Evolutionary conservation across 2,329 filamentous ascomycete species (phyloP).

Genomic region (Colletotrichum sidae): DNA sequence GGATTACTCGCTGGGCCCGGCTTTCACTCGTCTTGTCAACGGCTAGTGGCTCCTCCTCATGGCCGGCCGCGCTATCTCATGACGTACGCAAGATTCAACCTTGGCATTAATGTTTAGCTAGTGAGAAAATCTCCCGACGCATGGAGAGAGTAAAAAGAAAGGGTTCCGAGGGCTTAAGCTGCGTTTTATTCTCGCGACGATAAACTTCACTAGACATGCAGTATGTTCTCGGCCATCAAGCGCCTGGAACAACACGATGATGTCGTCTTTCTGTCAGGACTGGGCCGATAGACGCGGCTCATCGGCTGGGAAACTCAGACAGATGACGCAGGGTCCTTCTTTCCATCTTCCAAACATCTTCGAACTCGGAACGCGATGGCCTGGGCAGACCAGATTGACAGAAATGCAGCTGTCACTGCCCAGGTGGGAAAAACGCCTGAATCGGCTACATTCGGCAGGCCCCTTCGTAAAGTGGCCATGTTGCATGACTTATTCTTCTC

Average conservation of each 20-base stretch:
- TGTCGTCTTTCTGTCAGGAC: conserved; percentile 1
- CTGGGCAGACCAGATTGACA: background rate
- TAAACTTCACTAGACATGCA: background rate
- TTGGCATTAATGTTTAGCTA: background rate
- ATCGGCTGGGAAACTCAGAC: conserved; percentile 17
- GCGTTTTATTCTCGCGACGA: background rate
- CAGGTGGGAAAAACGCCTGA: no score
- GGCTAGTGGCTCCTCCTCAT: conserved; percentile 1
- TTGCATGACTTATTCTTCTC: background rate
- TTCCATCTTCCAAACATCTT: conserved; percentile 17
- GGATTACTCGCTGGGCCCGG: conserved; percentile 3
- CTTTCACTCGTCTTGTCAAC: background rate
- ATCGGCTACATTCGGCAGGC: background rate
- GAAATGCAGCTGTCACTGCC: conserved; percentile 5
- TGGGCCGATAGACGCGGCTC: background rate
- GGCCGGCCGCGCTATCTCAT: conserved; percentile 18
- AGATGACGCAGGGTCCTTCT: conserved; percentile 12
- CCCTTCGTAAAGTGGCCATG: conserved; percentile 1
- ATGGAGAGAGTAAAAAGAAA: background rate
- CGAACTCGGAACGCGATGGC: conserved; percentile 5
- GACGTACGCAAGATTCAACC: conserved; percentile 19
- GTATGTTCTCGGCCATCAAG: conserved; percentile 8
- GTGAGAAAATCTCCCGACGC: conserved; percentile 6
- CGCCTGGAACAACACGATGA: background rate
- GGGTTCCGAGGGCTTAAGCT: background rate